Conservation (phyloP, 495 filamentous ascomycete genomes). For the Hypoxylon subgilvum region DNA sequence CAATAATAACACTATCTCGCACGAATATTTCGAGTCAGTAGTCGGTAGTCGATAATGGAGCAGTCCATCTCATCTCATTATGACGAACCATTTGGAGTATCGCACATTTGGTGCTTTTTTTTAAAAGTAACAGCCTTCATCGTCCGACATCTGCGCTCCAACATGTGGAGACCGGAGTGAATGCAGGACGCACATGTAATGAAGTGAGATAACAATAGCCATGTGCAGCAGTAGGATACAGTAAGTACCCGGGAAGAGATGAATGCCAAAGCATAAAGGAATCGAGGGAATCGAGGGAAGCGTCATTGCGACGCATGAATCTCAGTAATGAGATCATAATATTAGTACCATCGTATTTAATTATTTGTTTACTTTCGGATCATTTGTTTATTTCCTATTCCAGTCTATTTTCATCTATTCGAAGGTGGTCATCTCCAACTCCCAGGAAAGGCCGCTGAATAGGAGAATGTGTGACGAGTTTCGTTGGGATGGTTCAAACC, state of each 20-base stretch:
- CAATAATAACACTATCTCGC: too few species aligned
- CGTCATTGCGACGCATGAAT: conserved; percentile 30
- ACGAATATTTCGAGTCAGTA: too few species aligned
- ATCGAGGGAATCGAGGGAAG: neutral
- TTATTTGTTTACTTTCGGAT: conserved; percentile 34
- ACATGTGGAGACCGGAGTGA: conserved; percentile 22
- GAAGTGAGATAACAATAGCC: conserved; percentile 20
- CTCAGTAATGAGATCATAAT: conserved; percentile 34
- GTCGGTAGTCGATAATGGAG: conserved; percentile 11
- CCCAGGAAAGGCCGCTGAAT: neutral
- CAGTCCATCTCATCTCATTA: conserved; percentile 10
- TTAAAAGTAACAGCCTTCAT: conserved; percentile 22
- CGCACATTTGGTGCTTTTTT: conserved; percentile 21
- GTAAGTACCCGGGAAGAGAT: neutral
- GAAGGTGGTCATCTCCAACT: neutral
- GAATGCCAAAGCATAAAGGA: neutral
- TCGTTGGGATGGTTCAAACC: conserved; percentile 7
- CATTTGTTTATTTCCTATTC: conserved; percentile 35
- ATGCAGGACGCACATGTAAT: conserved; percentile 20
- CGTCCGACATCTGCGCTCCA: conserved; percentile 16
- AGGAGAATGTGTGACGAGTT: conserved; percentile 28
- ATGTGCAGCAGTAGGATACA: conserved; percentile 2
- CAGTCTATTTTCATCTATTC: conserved; percentile 2
- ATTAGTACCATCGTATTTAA: conserved; percentile 36
- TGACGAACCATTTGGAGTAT: conserved; percentile 10